Evolutionary conservation across 2,329 filamentous ascomycete genomes (phyloP), one percentile per base, ranked within the genome.

Genomic region (Epichloe gansuensis): DNA sequence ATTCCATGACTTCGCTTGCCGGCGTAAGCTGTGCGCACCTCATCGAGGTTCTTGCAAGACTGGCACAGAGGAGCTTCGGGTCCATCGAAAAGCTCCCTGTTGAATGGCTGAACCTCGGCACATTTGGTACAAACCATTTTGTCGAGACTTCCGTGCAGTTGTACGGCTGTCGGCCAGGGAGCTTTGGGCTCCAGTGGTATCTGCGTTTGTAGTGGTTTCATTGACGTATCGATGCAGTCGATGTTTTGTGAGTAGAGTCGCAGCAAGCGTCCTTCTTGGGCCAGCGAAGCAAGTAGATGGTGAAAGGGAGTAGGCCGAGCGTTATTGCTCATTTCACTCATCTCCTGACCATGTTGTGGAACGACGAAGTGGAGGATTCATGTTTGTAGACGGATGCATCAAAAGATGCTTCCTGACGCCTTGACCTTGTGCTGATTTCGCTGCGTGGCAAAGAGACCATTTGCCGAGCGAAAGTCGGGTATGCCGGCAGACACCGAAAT

Each of bases 71-170:
- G 93, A 4, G 93, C 82, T 57, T 88, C 81, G 5, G 90, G 86
- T 2, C 91, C 89, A 52, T 88, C 78, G 66, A 98, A 98, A 44
- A 94, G 74, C 7, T 82, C 78, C 8, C 83, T 77, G 57, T 95
- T 76, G 61, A 98, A 91, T 50, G 85, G 77, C 45, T 81, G 79
- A 8, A 95, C 75, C 54, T 86, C 75, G 59, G 82, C 80, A 67
- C 93, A 98, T 67, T 97, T 97, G 45, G 89, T 89, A 69, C 93
- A 98, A 15, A 94, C 86, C 91, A 97, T 97, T 67, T 95, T 93
- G 62, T 90, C 84, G 38, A 98, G 77, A 17, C 91, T 91, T 39
- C 93, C 93, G 61, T 98, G 93, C 8, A 98, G 77, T 67, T 97
- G 93, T 55, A 98, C 82, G 0, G 93, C 95, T 58, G 82, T 83